phyloP scores from a whole-genome alignment of 176 grass and related monocot species.

The Oryza glaberrima region DNA sequence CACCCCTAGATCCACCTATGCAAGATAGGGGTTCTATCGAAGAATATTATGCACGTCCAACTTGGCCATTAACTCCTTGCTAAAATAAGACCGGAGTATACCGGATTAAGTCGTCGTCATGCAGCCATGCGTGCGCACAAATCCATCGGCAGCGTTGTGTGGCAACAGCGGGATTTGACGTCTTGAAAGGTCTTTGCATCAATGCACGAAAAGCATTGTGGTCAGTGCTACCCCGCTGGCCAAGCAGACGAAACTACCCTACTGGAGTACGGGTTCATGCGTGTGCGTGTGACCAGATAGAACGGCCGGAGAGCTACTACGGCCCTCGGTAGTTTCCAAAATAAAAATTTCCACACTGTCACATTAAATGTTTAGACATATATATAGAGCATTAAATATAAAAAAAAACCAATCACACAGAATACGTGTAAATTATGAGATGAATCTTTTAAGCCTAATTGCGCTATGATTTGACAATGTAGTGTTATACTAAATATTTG shows the following conservation, averaged over 20 bases:
- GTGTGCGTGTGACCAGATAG: not conserved
- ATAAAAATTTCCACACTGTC: too few species aligned
- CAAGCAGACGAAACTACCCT: not conserved
- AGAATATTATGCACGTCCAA: not conserved
- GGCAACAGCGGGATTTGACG: slow-evolving; percentile 31
- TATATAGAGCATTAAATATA: too few species aligned
- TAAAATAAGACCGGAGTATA: not conserved
- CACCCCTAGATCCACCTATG: too few species aligned
- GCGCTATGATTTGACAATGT: too few species aligned
- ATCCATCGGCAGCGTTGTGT: not conserved
- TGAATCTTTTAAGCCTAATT: too few species aligned
- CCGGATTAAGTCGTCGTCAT: not conserved
- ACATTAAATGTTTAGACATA: too few species aligned
- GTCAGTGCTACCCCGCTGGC: not conserved
- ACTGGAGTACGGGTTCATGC: not conserved
- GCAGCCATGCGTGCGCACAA: not conserved
- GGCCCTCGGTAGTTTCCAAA: too few species aligned
- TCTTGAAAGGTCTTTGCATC: not conserved
- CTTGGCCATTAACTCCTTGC: not conserved
- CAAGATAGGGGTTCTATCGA: not conserved
- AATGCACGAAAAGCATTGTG: slow-evolving; percentile 7
- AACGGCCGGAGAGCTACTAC: too few species aligned
- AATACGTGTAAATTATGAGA: too few species aligned
- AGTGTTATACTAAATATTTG: too few species aligned
- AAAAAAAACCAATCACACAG: too few species aligned